phyloP scores from a whole-genome alignment of 495 filamentous ascomycete species.

The Annulohypoxylon bovei region DNA sequence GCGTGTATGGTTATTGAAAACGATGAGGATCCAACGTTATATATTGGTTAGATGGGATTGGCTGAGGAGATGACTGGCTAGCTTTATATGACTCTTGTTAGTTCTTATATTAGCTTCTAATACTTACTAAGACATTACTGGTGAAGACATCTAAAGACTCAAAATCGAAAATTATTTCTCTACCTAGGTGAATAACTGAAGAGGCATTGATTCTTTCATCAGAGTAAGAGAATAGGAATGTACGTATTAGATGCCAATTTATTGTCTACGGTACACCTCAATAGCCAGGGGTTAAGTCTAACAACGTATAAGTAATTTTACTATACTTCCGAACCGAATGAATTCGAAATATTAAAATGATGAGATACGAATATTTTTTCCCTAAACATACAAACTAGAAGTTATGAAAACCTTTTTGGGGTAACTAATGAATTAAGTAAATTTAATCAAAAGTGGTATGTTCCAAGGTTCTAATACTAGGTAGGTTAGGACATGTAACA shows the following conservation, averaged over 20 bases:
- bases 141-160: neutral
- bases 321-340: neutral
- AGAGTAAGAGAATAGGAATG: neutral
- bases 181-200: neutral
- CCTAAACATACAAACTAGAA: neutral
- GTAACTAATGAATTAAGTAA: slow-evolving; percentile 10
- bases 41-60: neutral
- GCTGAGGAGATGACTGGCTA: neutral
- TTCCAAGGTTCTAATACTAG: neutral
- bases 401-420: neutral
- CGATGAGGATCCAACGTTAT: neutral
- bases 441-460: neutral
- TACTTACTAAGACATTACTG: neutral
- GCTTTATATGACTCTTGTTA: neutral
- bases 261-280: neutral
- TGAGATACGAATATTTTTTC: neutral
- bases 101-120: neutral
- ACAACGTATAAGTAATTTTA: neutral
- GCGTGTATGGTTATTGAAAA: neutral
- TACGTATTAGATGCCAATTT: neutral
- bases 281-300: neutral
- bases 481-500: slow-evolving; percentile 7
- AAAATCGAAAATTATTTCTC: neutral
- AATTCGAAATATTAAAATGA: neutral
- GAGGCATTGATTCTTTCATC: neutral